Evolutionary conservation across 768 basidiomycete species (phyloP).

Genomic region (Lactarius pseudohatsudake): DNA sequence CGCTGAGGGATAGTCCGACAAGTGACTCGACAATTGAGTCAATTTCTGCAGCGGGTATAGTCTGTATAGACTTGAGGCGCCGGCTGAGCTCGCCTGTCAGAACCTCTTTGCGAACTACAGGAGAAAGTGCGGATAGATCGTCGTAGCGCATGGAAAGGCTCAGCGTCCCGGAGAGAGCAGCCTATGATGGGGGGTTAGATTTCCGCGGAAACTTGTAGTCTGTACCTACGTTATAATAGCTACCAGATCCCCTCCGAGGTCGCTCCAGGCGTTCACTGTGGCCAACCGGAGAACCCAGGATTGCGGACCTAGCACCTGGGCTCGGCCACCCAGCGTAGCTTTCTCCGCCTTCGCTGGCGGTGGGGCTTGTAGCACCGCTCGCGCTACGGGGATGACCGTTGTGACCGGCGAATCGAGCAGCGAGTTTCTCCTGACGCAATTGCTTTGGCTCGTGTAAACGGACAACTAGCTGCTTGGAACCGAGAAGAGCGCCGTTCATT

Average conservation of each 20-base stretch:
- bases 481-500: constrained; percentile 77
- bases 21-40: constrained; percentile 71
- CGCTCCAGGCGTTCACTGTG: constrained; percentile 59
- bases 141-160: constrained; percentile 87
- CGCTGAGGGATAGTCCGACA: constrained; percentile 66
- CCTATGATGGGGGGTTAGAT: constrained; percentile 44
- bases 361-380: constrained; percentile 84
- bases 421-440: constrained; percentile 85
- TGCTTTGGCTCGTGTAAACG: constrained; percentile 90
- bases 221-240: constrained; percentile 73
- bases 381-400: constrained; percentile 79
- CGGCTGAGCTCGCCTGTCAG: constrained; percentile 80
- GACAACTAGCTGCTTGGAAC: constrained; percentile 78
- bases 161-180: constrained; percentile 75
- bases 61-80: constrained; percentile 59
- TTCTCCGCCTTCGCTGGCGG: constrained; percentile 79
- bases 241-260: constrained; percentile 75
- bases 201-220: neutral
- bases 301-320: constrained; percentile 55
- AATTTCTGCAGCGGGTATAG: constrained; percentile 55
- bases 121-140: constrained; percentile 76
- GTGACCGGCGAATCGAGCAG: constrained; percentile 71
- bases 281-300: constrained; percentile 57
- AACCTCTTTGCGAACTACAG: constrained; percentile 85
- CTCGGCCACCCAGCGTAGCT: constrained; percentile 73